Evolutionary conservation across 1,139 yeast species (phyloP).

Genomic region (Ogataea hybrid): DNA sequence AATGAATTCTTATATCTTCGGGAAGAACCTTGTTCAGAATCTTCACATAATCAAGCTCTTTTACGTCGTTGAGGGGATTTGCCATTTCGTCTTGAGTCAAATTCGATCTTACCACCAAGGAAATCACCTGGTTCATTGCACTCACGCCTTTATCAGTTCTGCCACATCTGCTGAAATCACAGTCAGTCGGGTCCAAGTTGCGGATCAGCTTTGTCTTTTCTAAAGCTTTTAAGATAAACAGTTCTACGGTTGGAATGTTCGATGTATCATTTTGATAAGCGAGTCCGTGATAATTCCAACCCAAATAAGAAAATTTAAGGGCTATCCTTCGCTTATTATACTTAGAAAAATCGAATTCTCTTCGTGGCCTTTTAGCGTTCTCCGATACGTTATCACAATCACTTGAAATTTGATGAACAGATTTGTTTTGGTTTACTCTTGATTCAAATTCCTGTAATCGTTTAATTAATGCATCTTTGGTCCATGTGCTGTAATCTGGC

Average conservation of each 20-base stretch:
- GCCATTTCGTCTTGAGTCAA: constrained; percentile 55
- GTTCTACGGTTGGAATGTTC: constrained; percentile 86
- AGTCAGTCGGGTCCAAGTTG: constrained; percentile 53
- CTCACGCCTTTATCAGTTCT: constrained; percentile 96
- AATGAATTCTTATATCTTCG: constrained; percentile 75
- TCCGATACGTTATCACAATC: too few relatives aligned
- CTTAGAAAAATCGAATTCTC: constrained; percentile 66
- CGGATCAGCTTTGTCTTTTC: constrained; percentile 65
- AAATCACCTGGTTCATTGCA: constrained; percentile 93
- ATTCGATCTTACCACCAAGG: constrained; percentile 71
- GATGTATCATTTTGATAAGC: constrained; percentile 77
- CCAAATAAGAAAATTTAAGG: constrained; percentile 77
- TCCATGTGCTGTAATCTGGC: too few relatives aligned
- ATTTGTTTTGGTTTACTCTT: too few relatives aligned
- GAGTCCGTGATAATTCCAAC: constrained; percentile 92
- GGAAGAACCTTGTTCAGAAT: constrained; percentile 80
- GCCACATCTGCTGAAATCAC: constrained; percentile 88
- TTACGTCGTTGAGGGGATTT: constrained; percentile 52
- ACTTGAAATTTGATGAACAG: too few relatives aligned
- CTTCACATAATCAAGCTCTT: constrained; percentile 74
- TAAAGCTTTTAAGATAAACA: constrained; percentile 68
- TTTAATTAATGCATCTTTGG: too few relatives aligned
- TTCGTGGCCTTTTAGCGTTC: constrained; percentile 3
- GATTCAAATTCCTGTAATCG: too few relatives aligned
- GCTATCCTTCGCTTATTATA: constrained; percentile 73